Base-by-base conservation (phyloP, 2,329 filamentous ascomycete genomes). In the Neonectria hederae region DNA sequence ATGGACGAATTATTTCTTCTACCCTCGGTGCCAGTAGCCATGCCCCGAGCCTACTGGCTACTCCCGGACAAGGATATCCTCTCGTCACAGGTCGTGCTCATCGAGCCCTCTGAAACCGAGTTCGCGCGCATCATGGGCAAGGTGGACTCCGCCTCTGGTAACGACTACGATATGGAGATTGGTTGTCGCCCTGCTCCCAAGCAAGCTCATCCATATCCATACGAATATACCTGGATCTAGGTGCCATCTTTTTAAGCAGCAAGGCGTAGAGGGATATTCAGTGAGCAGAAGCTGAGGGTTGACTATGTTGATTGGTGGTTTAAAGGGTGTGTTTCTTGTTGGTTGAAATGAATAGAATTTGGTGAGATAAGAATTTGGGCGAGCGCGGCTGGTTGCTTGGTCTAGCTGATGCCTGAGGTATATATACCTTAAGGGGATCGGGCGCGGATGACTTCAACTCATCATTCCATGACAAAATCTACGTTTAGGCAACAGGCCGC, bases 1-100 rank as follows among this genome's bases (percentile, higher is more conserved):
- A 85, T 93, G 82, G 91, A 93, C 69, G 90, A 92, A 59, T 82
- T 93, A 0, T 93, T 93, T 78, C 83, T 90, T 30, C 80, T 91
- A 2, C 91, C 90, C 0, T 75, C 80, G 1, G 83, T 85, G 1
- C 80, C 85, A 0, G 83, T 90, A 5, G 90, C 90, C 4, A 89
- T 92, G 85, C 89, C 90, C 1, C 85, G 88, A 32, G 91, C 90
- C 9, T 92, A 93, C 76, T 93, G 90, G 90, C 80, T 88, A 2
- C 81, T 86, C 6, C 85, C 85, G 0, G 79, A 83, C 1, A 80
- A 80, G 10, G 82, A 82, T 66, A 82, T 83, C 2, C 81, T 92
- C 13, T 87, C 88, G 0, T 87, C 86, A 0, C 81, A 87, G 5
- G 73, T 90, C 22, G 82, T 90, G 70, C 82, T 90, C 2, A 77